Evolutionary conservation across 192 early-diverging fungal species (phyloP).

Genomic region (Entomortierella lignicola): DNA sequence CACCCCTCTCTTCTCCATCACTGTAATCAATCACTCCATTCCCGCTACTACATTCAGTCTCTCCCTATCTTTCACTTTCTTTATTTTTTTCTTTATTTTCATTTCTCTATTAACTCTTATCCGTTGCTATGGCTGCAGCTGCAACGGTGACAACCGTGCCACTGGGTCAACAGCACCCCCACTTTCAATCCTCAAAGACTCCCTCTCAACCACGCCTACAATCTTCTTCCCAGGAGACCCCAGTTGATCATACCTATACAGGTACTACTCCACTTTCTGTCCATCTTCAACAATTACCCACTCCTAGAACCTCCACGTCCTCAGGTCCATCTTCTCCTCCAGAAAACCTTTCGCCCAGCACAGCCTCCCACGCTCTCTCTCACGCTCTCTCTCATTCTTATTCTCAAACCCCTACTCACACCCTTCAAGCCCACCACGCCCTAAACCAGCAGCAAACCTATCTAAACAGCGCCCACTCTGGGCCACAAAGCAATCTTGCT

Average conservation of each 20-base stretch:
- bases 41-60: too few species aligned
- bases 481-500: conserved; percentile 35
- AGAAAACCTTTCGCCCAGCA: conserved; percentile 23
- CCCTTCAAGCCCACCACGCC: background rate
- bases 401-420: conserved; percentile 1
- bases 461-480: background rate
- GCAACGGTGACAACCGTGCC: conserved; percentile 19
- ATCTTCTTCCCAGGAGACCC: background rate
- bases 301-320: conserved; percentile 39
- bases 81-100: background rate
- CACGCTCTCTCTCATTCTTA: background rate
- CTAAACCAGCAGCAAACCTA: background rate
- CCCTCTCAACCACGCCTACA: background rate
- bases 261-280: conserved; percentile 12
- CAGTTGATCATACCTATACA: background rate
- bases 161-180: conserved; percentile 27
- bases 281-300: conserved; percentile 33
- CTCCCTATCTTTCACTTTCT: background rate
- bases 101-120: background rate
- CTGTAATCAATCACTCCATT: too few species aligned
- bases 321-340: conserved; percentile 32
- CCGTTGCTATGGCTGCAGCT: conserved; percentile 27
- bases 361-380: conserved; percentile 5
- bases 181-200: conserved; percentile 4
- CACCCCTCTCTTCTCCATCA: too few species aligned